Conservation (phyloP, 1,139 yeast species). For the Candida tetrigidarum region DNA sequence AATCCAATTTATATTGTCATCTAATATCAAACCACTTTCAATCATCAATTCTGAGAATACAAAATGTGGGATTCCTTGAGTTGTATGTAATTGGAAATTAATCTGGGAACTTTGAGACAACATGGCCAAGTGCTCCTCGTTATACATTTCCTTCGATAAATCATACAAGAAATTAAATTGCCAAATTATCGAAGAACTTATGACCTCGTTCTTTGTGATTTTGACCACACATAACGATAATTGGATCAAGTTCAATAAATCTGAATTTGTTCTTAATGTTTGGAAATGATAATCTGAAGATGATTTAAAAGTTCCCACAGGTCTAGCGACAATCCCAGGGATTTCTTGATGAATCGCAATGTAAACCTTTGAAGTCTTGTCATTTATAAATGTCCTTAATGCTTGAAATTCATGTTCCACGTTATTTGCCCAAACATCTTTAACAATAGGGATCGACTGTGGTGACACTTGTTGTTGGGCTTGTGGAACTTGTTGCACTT, state of each 20-base stretch:
- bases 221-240: constrained; percentile 87
- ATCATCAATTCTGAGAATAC: constrained; percentile 85
- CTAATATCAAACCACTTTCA: constrained; percentile 83
- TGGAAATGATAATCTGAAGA: constrained; percentile 95
- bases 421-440: constrained; percentile 87
- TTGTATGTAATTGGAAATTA: constrained; percentile 75
- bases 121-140: constrained; percentile 74
- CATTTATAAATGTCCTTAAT: constrained; percentile 68
- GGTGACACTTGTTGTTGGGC: constrained; percentile 19
- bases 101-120: constrained; percentile 78
- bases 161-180: constrained; percentile 92
- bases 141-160: constrained; percentile 77
- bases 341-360: constrained; percentile 89
- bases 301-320: constrained; percentile 92
- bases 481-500: constrained; percentile 18
- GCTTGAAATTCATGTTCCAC: constrained; percentile 79
- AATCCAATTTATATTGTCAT: constrained; percentile 79
- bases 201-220: constrained; percentile 61
- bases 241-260: constrained; percentile 83
- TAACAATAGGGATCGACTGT: constrained; percentile 43
- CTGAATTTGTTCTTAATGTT: constrained; percentile 90
- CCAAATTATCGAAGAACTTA: constrained; percentile 77
- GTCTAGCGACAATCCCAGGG: constrained; percentile 96
- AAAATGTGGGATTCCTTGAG: constrained; percentile 77
- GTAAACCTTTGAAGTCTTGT: constrained; percentile 59